Percentiles rank a stretch among this genome's conserved stretches.
Conservation (phyloP, 2,329 filamentous ascomycete genomes). For the Fusarium sp. region DNA sequence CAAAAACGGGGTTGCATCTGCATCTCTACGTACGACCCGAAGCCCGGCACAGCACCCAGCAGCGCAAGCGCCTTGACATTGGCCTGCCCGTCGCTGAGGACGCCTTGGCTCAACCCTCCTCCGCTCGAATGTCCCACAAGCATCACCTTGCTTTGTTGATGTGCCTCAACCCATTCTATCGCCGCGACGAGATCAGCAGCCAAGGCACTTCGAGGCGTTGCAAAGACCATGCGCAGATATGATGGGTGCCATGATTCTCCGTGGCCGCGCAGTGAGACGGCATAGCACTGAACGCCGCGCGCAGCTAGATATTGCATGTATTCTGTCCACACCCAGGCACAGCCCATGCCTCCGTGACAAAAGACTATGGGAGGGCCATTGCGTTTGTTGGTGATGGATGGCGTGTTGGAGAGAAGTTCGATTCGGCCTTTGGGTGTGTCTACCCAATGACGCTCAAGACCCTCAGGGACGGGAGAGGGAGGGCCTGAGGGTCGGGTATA, state of each 20-base stretch:
- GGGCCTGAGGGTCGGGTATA: constrained; percentile 39
- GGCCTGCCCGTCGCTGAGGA: constrained; percentile 54
- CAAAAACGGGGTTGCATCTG: background rate
- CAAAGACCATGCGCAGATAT: constrained; percentile 59
- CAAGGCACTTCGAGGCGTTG: constrained; percentile 54
- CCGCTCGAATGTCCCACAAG: constrained; percentile 63
- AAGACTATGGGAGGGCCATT: constrained; percentile 56
- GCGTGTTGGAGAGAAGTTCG: constrained; percentile 58
- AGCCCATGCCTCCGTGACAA: constrained; percentile 63
- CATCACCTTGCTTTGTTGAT: constrained; percentile 47
- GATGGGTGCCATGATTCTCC: constrained; percentile 61
- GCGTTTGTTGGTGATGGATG: constrained; percentile 28
- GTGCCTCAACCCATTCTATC: constrained; percentile 50
- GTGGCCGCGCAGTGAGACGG: constrained; percentile 62
- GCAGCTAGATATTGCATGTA: constrained; percentile 60
- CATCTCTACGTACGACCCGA: constrained; percentile 42
- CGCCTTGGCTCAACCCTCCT: constrained; percentile 59
- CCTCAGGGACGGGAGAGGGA: constrained; percentile 45
- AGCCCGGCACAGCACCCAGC: constrained; percentile 58
- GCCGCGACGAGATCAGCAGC: constrained; percentile 56
- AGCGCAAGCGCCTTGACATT: constrained; percentile 57
- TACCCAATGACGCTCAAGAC: constrained; percentile 56
- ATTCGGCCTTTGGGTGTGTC: constrained; percentile 55
- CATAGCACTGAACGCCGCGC: constrained; percentile 59
- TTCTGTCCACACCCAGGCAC: constrained; percentile 61